phyloP scores from a whole-genome alignment of 768 basidiomycete genomes.

The Kwoniella bestiolae region DNA sequence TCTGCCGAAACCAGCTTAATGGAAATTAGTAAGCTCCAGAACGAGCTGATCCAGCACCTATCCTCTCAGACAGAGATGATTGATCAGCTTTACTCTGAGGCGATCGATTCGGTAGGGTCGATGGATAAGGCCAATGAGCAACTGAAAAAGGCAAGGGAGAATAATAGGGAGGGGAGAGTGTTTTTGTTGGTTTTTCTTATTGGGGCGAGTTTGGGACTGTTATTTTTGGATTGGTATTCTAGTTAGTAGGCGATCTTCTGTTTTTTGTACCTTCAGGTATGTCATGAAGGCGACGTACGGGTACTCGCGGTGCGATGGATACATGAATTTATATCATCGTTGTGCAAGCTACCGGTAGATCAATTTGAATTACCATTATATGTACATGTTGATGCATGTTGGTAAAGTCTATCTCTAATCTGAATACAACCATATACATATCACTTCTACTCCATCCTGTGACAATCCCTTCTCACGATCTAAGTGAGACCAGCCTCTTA shows the following conservation, averaged over 20 bases:
- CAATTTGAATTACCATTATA: too few relatives aligned
- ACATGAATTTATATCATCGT: too few relatives aligned
- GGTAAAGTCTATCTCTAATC: neutral
- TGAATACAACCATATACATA: neutral
- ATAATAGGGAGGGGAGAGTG: constrained; percentile 82
- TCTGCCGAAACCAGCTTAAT: constrained; percentile 87
- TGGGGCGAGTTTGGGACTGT: constrained; percentile 83
- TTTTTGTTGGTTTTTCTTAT: constrained; percentile 91
- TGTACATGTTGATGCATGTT: neutral
- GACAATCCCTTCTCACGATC: too few relatives aligned
- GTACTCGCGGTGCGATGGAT: too few relatives aligned
- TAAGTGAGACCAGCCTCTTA: too few relatives aligned
- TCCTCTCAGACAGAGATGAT: constrained; percentile 88
- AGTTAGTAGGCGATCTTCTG: constrained; percentile 59
- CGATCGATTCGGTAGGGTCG: constrained; percentile 79
- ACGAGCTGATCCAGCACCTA: constrained; percentile 85
- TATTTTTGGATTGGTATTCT: constrained; percentile 91
- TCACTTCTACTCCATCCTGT: too few relatives aligned
- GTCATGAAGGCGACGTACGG: too few relatives aligned
- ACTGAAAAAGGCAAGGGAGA: constrained; percentile 82
- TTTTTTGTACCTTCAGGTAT: too few relatives aligned
- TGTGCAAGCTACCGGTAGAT: too few relatives aligned
- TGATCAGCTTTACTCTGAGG: constrained; percentile 92
- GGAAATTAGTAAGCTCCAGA: constrained; percentile 91
- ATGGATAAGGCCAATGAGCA: constrained; percentile 90